Evolutionary conservation across 306 rosid genomes (phyloP).

Genomic region (Prunus campanulata): DNA sequence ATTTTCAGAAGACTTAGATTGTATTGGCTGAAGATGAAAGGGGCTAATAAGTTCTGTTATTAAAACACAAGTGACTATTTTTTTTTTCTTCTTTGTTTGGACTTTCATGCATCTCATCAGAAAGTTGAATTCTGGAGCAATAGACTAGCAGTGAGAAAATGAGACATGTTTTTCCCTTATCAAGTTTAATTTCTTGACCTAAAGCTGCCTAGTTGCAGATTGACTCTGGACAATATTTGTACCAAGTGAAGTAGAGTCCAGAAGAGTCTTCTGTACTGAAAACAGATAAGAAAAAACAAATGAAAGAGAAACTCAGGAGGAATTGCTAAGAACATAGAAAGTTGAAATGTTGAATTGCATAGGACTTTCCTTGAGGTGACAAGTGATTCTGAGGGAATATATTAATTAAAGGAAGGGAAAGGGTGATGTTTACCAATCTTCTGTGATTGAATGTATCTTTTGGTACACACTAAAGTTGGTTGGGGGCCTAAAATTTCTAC

Average conservation of each 20-base stretch:
- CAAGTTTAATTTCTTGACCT: not conserved
- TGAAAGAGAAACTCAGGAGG: not conserved
- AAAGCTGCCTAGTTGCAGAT: not conserved
- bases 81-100: not conserved
- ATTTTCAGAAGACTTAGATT: not conserved
- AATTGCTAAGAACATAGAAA: slow-evolving; percentile 25
- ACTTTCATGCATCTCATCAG: not conserved
- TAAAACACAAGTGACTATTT: not conserved
- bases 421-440: slow-evolving; percentile 35
- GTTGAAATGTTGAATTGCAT: slow-evolving; percentile 50
- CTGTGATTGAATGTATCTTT: slow-evolving; percentile 28
- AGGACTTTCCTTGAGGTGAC: slow-evolving; percentile 62
- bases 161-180: not conserved
- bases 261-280: not conserved
- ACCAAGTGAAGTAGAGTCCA: not conserved
- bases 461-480: slow-evolving; percentile 22
- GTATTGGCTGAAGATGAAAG: not conserved
- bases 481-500: not conserved
- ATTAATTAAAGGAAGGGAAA: slow-evolving; percentile 43
- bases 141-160: not conserved
- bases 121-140: not conserved
- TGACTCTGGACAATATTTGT: not conserved
- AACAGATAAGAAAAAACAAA: not conserved
- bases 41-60: not conserved
- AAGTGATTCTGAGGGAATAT: slow-evolving; percentile 50